Evolutionary conservation across 1,139 yeast species (phyloP).

Genomic region (Debaryomycetaceae sp.): DNA sequence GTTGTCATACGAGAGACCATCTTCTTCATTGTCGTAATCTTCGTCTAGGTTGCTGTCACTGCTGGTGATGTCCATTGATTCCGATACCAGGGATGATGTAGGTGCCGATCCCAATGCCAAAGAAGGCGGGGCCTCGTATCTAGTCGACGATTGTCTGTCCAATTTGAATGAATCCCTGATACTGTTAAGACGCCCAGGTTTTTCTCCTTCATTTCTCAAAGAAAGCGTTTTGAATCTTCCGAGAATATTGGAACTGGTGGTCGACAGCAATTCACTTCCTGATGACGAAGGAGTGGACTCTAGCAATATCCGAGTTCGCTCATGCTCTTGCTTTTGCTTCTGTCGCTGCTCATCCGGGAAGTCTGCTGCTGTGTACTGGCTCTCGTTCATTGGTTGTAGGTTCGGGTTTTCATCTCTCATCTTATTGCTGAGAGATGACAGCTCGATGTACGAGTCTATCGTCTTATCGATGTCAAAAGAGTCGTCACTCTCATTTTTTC

Average conservation of each 20-base stretch:
- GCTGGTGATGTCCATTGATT: not conserved
- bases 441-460: slow-evolving; percentile 21
- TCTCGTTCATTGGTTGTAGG: slow-evolving; percentile 17
- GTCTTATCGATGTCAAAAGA: slow-evolving; percentile 5
- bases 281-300: not conserved
- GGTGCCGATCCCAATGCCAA: not conserved
- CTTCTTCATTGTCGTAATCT: not conserved
- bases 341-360: slow-evolving; percentile 5
- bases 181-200: not conserved
- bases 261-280: not conserved
- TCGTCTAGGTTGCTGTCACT: not conserved
- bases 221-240: not conserved
- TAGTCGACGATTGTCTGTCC: not conserved
- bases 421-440: slow-evolving; percentile 20
- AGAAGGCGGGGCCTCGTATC: not conserved
- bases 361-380: slow-evolving; percentile 8
- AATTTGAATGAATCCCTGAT: not conserved
- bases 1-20: not conserved
- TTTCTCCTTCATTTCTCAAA: not conserved
- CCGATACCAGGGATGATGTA: not conserved
- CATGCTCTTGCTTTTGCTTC: not conserved
- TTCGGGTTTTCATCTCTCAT: slow-evolving; percentile 27
- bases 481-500: not conserved
- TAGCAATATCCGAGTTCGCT: not conserved
- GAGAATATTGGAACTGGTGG: not conserved